These are phyloP conservation scores for Bryoerythrophyllum caledonicum DNA, from an alignment of 225 moss, liverwort and hornwort species.

Conservation along the genomic window DNA sequence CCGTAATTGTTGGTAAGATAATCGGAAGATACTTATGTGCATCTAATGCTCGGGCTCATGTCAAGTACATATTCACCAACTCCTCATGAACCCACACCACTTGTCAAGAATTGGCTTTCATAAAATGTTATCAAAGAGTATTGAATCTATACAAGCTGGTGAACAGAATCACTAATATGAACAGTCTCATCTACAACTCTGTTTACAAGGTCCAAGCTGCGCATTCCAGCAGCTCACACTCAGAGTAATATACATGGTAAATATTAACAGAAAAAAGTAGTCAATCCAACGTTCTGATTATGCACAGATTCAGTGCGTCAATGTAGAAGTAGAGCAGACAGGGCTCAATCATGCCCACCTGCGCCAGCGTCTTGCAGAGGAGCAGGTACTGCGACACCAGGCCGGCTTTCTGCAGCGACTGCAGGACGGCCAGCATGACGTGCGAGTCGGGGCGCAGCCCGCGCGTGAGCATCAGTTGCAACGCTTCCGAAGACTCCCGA, in stretches of 20 bases:
- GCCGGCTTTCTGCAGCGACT: conserved; percentile 68
- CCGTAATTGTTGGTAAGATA: too few species aligned
- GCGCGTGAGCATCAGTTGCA: conserved; percentile 72
- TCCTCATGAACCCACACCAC: background rate
- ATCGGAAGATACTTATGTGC: too few species aligned
- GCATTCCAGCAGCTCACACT: conserved; percentile 15
- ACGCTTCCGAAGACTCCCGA: conserved; percentile 62
- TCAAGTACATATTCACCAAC: background rate
- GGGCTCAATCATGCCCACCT: conserved; percentile 84
- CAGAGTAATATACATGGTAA: conserved; percentile 21
- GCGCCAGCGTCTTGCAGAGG: conserved; percentile 75
- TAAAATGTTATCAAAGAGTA: background rate
- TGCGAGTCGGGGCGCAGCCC: conserved; percentile 77
- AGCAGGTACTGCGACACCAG: conserved; percentile 73
- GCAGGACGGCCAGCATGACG: conserved; percentile 85
- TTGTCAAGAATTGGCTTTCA: background rate
- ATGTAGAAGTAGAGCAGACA: conserved; percentile 90
- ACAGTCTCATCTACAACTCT: conserved; percentile 22
- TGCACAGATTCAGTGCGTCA: conserved; percentile 84
- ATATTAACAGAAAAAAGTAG: background rate
- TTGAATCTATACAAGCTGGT: conserved; percentile 46
- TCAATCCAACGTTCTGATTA: conserved; percentile 74
- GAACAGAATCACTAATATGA: background rate
- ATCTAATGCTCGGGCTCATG: too few species aligned
- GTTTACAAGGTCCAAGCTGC: conserved; percentile 27